A percentile compares a stretch with the other conserved stretches of the same genome.
These are phyloP conservation scores for Pseudogymnoascus sp. DNA, from an alignment of 2,329 filamentous ascomycete genomes.

Conservation along the genomic window DNA sequence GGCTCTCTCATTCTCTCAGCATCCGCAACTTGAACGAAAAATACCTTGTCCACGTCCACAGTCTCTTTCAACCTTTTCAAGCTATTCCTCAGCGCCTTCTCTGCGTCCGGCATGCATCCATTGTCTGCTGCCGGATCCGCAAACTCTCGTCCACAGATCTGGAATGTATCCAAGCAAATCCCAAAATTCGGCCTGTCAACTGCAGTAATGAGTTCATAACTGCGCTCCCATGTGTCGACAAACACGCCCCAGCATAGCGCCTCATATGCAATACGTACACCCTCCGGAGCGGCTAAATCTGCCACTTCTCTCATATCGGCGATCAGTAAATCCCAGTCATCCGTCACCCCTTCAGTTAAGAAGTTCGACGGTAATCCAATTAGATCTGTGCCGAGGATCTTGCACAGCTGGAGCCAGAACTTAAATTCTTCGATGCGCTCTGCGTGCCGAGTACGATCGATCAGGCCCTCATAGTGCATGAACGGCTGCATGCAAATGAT, in stretches of 20 bases:
- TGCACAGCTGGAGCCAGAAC: not conserved
- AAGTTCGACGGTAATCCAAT: constrained; percentile 60
- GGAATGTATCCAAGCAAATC: constrained; percentile 69
- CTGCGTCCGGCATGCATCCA: constrained; percentile 20
- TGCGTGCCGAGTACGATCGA: constrained; percentile 54
- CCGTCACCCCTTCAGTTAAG: constrained; percentile 30
- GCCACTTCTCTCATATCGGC: constrained; percentile 56
- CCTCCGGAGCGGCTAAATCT: constrained; percentile 52
- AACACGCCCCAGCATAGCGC: constrained; percentile 64
- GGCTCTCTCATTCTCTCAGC: constrained; percentile 54
- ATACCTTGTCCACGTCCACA: constrained; percentile 37
- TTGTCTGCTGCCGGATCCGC: constrained; percentile 51
- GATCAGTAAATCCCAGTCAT: constrained; percentile 47
- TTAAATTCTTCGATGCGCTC: not conserved
- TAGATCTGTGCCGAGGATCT: constrained; percentile 36
- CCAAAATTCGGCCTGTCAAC: constrained; percentile 67
- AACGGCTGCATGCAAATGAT: constrained; percentile 36
- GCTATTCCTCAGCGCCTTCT: constrained; percentile 36
- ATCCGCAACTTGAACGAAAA: constrained; percentile 71
- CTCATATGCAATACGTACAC: constrained; percentile 65
- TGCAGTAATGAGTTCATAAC: constrained; percentile 57
- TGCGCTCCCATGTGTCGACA: constrained; percentile 61
- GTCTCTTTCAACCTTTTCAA: constrained; percentile 18
- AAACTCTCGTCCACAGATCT: constrained; percentile 63
- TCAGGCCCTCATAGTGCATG: constrained; percentile 46